phyloP scores from a whole-genome alignment of 768 basidiomycete species.

The Lactarius quietus region DNA sequence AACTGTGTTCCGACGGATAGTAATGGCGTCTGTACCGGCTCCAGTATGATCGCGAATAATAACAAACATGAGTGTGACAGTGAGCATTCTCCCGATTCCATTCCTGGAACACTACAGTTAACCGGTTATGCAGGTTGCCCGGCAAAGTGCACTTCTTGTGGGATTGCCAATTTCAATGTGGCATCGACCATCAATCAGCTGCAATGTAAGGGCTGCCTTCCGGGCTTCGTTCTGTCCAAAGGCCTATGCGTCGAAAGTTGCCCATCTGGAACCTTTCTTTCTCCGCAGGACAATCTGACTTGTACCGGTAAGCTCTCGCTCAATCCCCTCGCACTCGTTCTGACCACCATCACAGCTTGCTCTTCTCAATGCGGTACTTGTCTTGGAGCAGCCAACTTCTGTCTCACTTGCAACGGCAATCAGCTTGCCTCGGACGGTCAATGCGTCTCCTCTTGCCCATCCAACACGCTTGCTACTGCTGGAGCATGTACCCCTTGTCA shows the following conservation, averaged over 20 bases:
- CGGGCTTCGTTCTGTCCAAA: slow-evolving; percentile 67
- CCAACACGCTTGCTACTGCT: slow-evolving; percentile 61
- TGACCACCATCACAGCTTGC: slow-evolving; percentile 45
- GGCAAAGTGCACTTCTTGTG: slow-evolving; percentile 74
- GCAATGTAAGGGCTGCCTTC: slow-evolving; percentile 75
- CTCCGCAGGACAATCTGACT: slow-evolving; percentile 65
- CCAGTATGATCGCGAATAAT: slow-evolving; percentile 73
- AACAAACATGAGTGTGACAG: slow-evolving; percentile 81
- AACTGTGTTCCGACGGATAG: slow-evolving; percentile 62
- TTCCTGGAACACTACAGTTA: slow-evolving; percentile 4
- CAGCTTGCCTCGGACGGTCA: slow-evolving; percentile 68
- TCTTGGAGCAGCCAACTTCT: slow-evolving; percentile 60
- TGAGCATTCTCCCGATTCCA: slow-evolving; percentile 38
- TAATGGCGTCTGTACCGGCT: slow-evolving; percentile 70
- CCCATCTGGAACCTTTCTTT: slow-evolving; percentile 69
- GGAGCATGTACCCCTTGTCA: slow-evolving; percentile 75
- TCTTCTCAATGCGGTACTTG: slow-evolving; percentile 74
- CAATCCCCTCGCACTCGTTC: slow-evolving; percentile 14
- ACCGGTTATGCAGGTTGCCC: slow-evolving; percentile 59
- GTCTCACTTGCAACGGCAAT: slow-evolving; percentile 65
- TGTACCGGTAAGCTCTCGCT: slow-evolving; percentile 56
- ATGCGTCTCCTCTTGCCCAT: slow-evolving; percentile 74
- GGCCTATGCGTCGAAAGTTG: slow-evolving; percentile 70
- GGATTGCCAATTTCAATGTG: slow-evolving; percentile 65
- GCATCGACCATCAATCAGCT: slow-evolving; percentile 61